Conservation (phyloP, 805 yeast species). For the Wickerhamomyces hampshirensis region DNA sequence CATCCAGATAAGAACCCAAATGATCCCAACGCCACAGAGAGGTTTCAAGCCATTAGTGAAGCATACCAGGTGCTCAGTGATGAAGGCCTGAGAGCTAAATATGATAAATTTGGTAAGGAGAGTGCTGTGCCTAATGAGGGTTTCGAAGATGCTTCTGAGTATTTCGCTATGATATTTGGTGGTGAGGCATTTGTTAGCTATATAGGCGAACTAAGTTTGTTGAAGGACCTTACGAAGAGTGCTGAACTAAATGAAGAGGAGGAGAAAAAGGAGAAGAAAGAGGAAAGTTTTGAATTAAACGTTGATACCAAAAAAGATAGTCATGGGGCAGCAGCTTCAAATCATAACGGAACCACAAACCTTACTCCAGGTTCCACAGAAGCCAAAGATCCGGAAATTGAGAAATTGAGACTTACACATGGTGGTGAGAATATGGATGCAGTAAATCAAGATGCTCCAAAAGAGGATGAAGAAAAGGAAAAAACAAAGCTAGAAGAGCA, state of each 20-base stretch:
- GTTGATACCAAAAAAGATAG: constrained; percentile 8
- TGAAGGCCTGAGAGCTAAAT: constrained; percentile 55
- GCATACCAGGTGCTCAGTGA: constrained; percentile 78
- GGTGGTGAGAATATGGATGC: background rate
- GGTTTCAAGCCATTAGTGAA: constrained; percentile 56
- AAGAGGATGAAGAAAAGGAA: constrained; percentile 30
- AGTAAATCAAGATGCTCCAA: no score
- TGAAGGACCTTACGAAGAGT: constrained; percentile 68
- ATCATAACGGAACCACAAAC: no score
- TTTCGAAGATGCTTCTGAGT: constrained; percentile 68
- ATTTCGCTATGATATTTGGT: constrained; percentile 72
- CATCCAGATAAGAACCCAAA: constrained; percentile 83
- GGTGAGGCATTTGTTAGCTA: constrained; percentile 84
- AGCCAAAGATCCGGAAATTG: background rate
- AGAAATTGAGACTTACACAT: background rate
- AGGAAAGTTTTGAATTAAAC: constrained; percentile 13
- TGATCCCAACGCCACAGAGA: constrained; percentile 69
- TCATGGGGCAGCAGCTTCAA: constrained; percentile 22
- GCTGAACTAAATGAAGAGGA: constrained; percentile 47
- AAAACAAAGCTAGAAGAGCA: constrained; percentile 49
- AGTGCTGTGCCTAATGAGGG: constrained; percentile 67
- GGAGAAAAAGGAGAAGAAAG: constrained; percentile 31
- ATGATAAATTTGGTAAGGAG: constrained; percentile 73
- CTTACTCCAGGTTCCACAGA: no score
- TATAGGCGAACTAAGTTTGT: constrained; percentile 82